Base-by-base conservation (phyloP, 805 yeast genomes). In the Komagataella phaffii region DNA sequence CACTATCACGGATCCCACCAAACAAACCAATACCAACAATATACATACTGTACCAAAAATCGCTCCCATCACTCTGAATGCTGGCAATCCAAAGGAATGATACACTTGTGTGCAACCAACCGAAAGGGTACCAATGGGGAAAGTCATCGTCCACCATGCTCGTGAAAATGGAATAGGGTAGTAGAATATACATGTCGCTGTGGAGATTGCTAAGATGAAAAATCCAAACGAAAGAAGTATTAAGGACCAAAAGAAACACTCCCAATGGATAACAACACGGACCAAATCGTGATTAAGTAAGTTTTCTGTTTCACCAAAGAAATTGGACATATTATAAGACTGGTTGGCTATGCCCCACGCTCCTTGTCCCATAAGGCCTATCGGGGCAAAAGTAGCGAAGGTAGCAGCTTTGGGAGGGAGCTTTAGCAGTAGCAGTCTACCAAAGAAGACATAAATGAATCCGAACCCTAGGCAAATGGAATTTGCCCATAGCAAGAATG, bases 281-380 rank as follows among this genome's bases (percentile, higher is more conserved):
- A 49, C 49, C 23, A 53, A 43, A 17, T 50, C 54, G 40, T 30
- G 40, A 24, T 45, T 45, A 24, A 24, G 24, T 17, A 45, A 18
- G 6, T 21, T 19, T 45, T 21, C 24, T 3, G 21, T 21, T 21
- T 45, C 24, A 21, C 21, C 24, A 45, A 58, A 50, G 47, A 52
- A 61, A 7, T 43, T 17, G 3, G 48, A 47, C 43, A 59, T 44
- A 48, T 61, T 62, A 3, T n/a, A 18, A n/a, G 62, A 63, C 52
- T 60, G 59, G n/a, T 58, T 53, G 55, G 82, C 64, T 12, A 85
- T 73, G 2, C 85, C 86, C 64, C 72, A 86, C 1, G 87, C 76
- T 1, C 93, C 95, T 65, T 89, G 96, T 17, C 96, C 96, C 61
- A 85, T 64, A 46, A 90, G 82, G 6, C 96, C 96, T 48, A 88